Base-by-base conservation (phyloP, 139 green algal genomes). In the Penium margaritaceum region DNA sequence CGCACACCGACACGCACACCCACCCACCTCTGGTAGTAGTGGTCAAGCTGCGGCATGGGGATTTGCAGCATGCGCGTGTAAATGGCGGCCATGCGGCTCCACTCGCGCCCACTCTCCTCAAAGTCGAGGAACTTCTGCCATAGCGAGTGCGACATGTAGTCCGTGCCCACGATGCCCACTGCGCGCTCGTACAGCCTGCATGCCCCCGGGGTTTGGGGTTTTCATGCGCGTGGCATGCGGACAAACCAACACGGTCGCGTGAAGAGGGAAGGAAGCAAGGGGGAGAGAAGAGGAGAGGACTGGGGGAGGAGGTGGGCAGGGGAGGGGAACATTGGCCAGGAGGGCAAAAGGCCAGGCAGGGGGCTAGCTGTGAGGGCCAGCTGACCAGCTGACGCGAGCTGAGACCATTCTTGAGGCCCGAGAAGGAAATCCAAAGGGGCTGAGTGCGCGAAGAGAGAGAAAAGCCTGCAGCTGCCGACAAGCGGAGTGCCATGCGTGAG, bases 61-160 rank as follows among this genome's bases (percentile, higher is more conserved):
- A 80, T 83, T 1, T 44, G 39, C 37, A 95, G 80, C 19, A 90
- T 55, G 5, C 86, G 67, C 0, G 24, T 72, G 77, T 93, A 93
- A 4, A 92, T 47, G 2, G 76, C 43, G 0, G 83, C 84, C 1
- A 91, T 79, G 19, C 70, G 33, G 2, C 46, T 35, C 14, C 73
- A 63, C 14, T 53, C 64, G n/a, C 75, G 74, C 44, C 36, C 44
- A 29, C 60, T 67, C 36, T 73, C 39, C 79, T 91, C 88, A 44
- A 85, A 91, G 5, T 72, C 47, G 0, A 95, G 36, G 67, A 86
- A 90, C 84, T 91, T 90, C 79, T 93, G 85, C 90, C 90, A 95
- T 36, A 95, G 63, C 4, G 35, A 62, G 74, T 89, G 79, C 5
- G 83, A 69, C 24, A 84, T 43, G 77, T 86, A 93, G 79, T 95